Conservation (phyloP, 1,284 basidiomycete species). For the Microbotryum intermedium region DNA sequence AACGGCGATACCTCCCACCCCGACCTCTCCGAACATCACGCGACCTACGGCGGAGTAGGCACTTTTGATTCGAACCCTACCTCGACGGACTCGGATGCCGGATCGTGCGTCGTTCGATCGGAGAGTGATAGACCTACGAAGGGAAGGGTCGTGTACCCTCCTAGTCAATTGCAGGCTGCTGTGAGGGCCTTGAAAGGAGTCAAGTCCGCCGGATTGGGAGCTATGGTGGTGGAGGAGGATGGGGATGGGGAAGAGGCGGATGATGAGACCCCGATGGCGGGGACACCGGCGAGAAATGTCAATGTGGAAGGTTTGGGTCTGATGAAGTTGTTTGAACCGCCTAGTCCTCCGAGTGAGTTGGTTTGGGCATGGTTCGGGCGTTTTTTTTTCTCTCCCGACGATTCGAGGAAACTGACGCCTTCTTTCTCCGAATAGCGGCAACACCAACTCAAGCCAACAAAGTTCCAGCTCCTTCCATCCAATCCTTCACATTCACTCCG, state of each 20-base stretch:
- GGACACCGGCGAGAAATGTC: background rate
- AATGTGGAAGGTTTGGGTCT: constrained; percentile 1
- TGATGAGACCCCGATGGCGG: background rate
- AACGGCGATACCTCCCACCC: background rate
- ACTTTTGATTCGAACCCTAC: constrained; percentile 13
- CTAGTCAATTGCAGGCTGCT: constrained; percentile 22
- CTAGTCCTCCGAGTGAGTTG: constrained; percentile 2
- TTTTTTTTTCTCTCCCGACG: no score
- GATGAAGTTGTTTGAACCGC: constrained; percentile 20
- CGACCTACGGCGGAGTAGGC: constrained; percentile 2
- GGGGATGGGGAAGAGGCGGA: background rate
- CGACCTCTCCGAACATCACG: background rate
- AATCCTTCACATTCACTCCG: background rate
- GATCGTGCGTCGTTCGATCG: no score
- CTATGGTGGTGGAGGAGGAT: background rate
- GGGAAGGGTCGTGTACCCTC: background rate
- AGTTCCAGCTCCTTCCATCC: background rate
- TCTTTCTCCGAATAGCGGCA: background rate
- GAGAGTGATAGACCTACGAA: background rate
- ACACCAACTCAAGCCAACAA: background rate
- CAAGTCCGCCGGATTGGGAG: constrained; percentile 10
- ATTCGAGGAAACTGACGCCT: background rate
- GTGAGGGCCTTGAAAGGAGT: constrained; percentile 18
- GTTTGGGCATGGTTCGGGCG: background rate
- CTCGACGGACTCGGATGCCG: background rate